These are phyloP conservation scores for Arachis monticola DNA, from an alignment of 331 rosid species.

Conservation along the genomic window DNA sequence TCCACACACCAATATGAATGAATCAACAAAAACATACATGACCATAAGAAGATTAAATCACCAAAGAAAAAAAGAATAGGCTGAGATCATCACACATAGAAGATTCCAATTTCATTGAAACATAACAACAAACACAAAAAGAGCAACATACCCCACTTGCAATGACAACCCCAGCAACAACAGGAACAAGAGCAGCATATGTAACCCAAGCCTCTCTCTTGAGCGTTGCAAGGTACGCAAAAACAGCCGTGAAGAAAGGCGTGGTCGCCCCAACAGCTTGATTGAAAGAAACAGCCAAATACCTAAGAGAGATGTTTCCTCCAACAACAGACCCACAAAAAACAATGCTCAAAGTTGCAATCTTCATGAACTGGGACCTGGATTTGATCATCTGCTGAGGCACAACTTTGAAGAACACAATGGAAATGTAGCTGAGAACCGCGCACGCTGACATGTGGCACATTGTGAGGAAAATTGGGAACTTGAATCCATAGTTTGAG, in stretches of 20 bases:
- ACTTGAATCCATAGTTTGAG: constrained; percentile 86
- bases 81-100: background rate
- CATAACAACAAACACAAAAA: background rate
- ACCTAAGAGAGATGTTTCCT: constrained; percentile 87
- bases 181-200: constrained; percentile 95
- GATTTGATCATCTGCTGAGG: constrained; percentile 91
- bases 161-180: constrained; percentile 96
- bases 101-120: constrained; percentile 9
- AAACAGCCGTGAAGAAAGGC: constrained; percentile 92
- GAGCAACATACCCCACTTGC: constrained; percentile 88
- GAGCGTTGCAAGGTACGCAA: constrained; percentile 81
- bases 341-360: constrained; percentile 79
- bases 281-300: constrained; percentile 91
- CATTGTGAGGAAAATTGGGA: constrained; percentile 99
- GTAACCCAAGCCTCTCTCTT: constrained; percentile 97
- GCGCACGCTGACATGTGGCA: constrained; percentile 98
- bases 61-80: too few relatives aligned
- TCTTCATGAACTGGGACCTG: constrained; percentile 79
- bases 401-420: constrained; percentile 76
- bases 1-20: constrained; percentile 28
- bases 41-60: too few relatives aligned
- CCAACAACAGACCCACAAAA: constrained; percentile 96
- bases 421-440: constrained; percentile 82
- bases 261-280: constrained; percentile 99
- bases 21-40: constrained; percentile 11